Percentiles rank a stretch among this genome's conserved stretches.
These are phyloP conservation scores for Primulina eburnea DNA, from an alignment of 257 asterid genomes.

Conservation along the genomic window DNA sequence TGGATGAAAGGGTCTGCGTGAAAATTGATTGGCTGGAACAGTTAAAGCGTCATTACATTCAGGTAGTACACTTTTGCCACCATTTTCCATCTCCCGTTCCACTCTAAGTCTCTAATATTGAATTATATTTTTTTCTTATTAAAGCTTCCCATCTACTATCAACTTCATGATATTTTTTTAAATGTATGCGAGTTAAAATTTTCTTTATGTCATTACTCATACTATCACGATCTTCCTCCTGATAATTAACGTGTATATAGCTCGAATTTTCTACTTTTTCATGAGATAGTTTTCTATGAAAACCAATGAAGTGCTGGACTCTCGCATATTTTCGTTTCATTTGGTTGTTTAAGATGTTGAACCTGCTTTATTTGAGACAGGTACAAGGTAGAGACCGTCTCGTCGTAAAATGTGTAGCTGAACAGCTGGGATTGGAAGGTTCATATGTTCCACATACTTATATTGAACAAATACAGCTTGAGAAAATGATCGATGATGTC, in stretches of 20 bases:
- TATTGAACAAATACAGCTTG: slow-evolving; percentile 95
- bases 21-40: slow-evolving; percentile 97
- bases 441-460: slow-evolving; percentile 87
- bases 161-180: not conserved
- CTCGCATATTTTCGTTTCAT: not conserved
- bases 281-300: not conserved
- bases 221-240: not conserved
- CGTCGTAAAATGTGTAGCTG: slow-evolving; percentile 60
- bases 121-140: not conserved
- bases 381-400: slow-evolving; percentile 94
- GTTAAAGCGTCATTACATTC: slow-evolving; percentile 81
- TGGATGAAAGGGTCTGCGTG: slow-evolving; percentile 80
- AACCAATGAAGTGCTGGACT: not conserved
- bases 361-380: slow-evolving; percentile 33
- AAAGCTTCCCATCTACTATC: not conserved
- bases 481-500: slow-evolving; percentile 87
- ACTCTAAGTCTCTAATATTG: slow-evolving; percentile 1
- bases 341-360: slow-evolving; percentile 18
- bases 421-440: slow-evolving; percentile 83
- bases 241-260: not conserved
- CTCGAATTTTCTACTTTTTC: not conserved
- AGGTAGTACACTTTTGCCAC: slow-evolving; percentile 46
- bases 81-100: not conserved
- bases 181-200: not conserved
- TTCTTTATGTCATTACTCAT: not conserved